phyloP scores from a whole-genome alignment of 306 rosid species.

The Styphnolobium japonicum region DNA sequence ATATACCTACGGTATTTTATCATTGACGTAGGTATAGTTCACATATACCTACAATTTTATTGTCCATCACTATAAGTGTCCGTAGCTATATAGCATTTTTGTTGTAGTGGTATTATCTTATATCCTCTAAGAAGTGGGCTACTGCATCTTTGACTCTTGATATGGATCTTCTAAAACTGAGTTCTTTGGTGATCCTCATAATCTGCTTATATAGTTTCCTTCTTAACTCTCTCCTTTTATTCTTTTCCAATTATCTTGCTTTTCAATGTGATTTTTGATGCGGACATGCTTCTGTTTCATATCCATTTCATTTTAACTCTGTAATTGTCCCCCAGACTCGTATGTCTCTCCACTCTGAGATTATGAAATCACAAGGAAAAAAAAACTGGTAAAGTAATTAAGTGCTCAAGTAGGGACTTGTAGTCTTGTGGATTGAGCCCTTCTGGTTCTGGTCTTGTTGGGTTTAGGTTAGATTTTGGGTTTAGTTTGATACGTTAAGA shows the following conservation, averaged over 20 bases:
- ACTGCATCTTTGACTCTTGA: constrained; percentile 40
- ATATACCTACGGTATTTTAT: too few relatives aligned
- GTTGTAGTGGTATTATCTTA: too few relatives aligned
- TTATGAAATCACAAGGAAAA: neutral
- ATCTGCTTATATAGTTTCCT: neutral
- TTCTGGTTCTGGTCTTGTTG: neutral
- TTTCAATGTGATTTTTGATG: constrained; percentile 11
- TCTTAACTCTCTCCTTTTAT: neutral
- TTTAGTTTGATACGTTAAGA: neutral
- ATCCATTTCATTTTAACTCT: neutral
- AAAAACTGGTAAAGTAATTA: neutral
- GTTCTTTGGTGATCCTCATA: constrained; percentile 19
- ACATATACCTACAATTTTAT: too few relatives aligned
- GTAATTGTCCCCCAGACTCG: neutral
- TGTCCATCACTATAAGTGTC: too few relatives aligned
- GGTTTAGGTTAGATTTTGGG: neutral
- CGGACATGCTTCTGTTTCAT: constrained; percentile 14
- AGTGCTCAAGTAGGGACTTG: neutral
- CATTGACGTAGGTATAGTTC: too few relatives aligned
- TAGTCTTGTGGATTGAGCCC: neutral
- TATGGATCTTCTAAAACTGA: constrained; percentile 33
- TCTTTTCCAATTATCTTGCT: neutral
- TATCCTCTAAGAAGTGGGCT: constrained; percentile 33
- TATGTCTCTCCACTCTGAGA: neutral
- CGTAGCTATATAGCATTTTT: too few relatives aligned